Evolutionary conservation across 305 asterid species (phyloP).

Genomic region (Plantago coronopus): DNA sequence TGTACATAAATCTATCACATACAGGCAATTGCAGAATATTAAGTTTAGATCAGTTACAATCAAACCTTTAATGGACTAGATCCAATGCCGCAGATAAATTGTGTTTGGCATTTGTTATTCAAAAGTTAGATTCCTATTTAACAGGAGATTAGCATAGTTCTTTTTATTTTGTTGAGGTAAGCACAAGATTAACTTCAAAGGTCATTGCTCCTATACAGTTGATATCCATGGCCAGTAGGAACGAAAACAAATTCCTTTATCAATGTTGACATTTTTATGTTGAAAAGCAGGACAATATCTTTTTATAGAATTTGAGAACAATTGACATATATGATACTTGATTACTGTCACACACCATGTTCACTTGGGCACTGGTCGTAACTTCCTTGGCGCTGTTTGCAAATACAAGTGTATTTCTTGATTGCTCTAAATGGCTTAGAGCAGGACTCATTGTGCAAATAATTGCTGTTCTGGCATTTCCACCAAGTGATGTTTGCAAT

Average conservation of each 20-base stretch:
- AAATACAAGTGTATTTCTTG: conserved; percentile 79
- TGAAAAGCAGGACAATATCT: too few relatives aligned
- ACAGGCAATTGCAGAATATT: neutral
- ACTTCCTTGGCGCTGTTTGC: conserved; percentile 97
- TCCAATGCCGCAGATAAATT: too few relatives aligned
- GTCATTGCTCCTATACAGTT: too few relatives aligned
- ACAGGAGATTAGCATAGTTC: neutral
- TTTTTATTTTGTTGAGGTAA: too few relatives aligned
- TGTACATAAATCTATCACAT: neutral
- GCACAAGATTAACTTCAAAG: too few relatives aligned
- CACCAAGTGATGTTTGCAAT: conserved; percentile 87
- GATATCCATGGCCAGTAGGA: too few relatives aligned
- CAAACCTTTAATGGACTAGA: neutral
- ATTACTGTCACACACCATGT: conserved; percentile 54
- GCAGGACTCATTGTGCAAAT: conserved; percentile 95
- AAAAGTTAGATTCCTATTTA: neutral
- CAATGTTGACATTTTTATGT: too few relatives aligned
- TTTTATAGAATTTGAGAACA: neutral
- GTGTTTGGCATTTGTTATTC: neutral
- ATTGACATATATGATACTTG: too few relatives aligned
- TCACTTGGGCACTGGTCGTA: conserved; percentile 78
- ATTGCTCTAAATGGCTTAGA: conserved; percentile 86
- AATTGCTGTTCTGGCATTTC: conserved; percentile 95
- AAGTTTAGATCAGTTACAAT: neutral
- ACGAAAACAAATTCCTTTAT: too few relatives aligned